These are phyloP conservation scores for Chlorella sp. DNA, from an alignment of 139 green algal genomes.

Conservation along the genomic window DNA sequence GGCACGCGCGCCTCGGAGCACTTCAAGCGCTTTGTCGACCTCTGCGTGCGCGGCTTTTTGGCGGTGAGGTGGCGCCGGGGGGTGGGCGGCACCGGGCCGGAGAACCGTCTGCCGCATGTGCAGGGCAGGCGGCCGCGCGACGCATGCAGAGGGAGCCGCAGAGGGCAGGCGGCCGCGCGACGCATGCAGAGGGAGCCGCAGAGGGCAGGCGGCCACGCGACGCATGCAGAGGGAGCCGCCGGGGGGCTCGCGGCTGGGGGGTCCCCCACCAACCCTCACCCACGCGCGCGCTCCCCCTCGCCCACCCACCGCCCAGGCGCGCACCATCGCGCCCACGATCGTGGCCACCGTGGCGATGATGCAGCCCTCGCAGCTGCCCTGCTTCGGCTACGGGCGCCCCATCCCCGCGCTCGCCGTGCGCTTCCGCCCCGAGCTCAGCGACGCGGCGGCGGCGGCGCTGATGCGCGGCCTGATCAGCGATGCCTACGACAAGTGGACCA, in stretches of 20 bases:
- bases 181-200: no score
- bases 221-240: no score
- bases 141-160: no score
- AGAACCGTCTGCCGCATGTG: no score
- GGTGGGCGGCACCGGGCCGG: no score
- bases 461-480: slow-evolving; percentile 77
- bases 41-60: slow-evolving; percentile 84
- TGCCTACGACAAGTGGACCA: slow-evolving; percentile 85
- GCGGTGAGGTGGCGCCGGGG: slow-evolving; percentile 59
- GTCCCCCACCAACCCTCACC: no score
- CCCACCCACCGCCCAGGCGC: slow-evolving; percentile 30
- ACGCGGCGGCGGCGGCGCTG: slow-evolving; percentile 68
- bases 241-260: no score
- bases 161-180: no score
- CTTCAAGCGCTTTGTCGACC: slow-evolving; percentile 59
- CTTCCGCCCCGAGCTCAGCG: slow-evolving; percentile 77
- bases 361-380: slow-evolving; percentile 66
- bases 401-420: slow-evolving; percentile 62
- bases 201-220: no score
- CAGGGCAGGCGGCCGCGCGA: no score
- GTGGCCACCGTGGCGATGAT: slow-evolving; percentile 65
- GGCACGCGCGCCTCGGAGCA: slow-evolving; percentile 33
- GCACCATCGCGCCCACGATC: slow-evolving; percentile 46
- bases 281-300: not conserved
- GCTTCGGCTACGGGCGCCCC: slow-evolving; percentile 71